phyloP scores from a whole-genome alignment of 176 grass and related monocot genomes.

The Hyparrhenia diplandra region DNA sequence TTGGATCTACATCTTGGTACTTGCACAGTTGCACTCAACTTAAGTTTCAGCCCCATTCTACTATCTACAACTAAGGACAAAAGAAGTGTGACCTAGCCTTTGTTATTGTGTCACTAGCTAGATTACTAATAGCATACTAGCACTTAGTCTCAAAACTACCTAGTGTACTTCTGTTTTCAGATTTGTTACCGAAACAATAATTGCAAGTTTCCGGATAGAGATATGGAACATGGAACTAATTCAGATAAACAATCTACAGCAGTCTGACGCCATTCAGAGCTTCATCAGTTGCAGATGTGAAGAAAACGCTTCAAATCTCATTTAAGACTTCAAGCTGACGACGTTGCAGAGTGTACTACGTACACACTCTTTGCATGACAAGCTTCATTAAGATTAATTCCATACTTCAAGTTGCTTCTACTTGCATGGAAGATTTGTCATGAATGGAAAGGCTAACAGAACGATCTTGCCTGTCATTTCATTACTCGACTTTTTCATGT shows the following conservation, averaged over 20 bases:
- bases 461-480: background rate
- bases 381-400: background rate
- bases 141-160: too few species aligned
- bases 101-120: too few species aligned
- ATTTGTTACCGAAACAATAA: background rate
- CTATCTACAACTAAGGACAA: too few species aligned
- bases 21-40: background rate
- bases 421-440: background rate
- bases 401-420: slow-evolving; percentile 10
- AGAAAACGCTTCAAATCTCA: background rate
- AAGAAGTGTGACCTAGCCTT: too few species aligned
- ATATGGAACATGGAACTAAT: background rate
- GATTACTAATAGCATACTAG: too few species aligned
- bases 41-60: background rate
- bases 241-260: background rate
- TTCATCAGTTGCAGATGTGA: background rate
- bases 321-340: background rate
- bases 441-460: slow-evolving; percentile 41
- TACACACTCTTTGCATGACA: background rate
- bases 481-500: background rate
- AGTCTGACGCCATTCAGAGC: background rate
- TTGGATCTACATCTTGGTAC: background rate
- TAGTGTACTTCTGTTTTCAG: background rate
- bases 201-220: background rate
- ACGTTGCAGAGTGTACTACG: background rate